These are phyloP conservation scores for Neocucurbitaria cava DNA, from an alignment of 2,329 filamentous ascomycete species.

Conservation along the genomic window DNA sequence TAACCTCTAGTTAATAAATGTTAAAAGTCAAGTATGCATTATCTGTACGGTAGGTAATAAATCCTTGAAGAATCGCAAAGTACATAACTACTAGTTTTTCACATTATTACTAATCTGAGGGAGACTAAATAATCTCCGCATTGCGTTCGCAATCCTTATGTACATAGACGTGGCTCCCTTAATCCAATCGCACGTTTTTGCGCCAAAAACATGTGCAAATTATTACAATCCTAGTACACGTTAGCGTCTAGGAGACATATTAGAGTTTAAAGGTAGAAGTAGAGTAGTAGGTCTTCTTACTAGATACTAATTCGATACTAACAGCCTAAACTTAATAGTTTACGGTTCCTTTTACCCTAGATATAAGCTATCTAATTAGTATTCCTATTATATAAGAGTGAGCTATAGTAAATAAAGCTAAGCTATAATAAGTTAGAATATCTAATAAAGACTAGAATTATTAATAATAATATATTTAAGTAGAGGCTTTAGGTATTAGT, in stretches of 20 bases:
- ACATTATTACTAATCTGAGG: not conserved
- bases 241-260: not conserved
- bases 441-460: too few species aligned
- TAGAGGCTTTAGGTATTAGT: too few species aligned
- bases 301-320: not conserved
- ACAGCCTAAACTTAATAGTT: not conserved
- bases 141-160: not conserved
- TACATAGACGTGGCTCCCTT: not conserved
- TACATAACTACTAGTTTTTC: not conserved
- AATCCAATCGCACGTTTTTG: not conserved
- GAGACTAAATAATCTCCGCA: not conserved
- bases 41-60: not conserved
- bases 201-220: not conserved
- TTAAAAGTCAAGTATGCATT: constrained; percentile 14
- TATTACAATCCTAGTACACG: not conserved
- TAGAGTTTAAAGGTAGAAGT: not conserved
- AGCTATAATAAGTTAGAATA: too few species aligned
- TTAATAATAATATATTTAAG: too few species aligned
- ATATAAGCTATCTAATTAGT: too few species aligned
- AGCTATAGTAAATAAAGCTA: too few species aligned
- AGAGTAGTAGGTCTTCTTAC: not conserved
- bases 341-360: not conserved
- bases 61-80: not conserved
- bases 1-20: constrained; percentile 18
- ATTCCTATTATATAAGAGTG: too few species aligned